Evolutionary conservation across 352 stramenopile species (phyloP).

Genomic region (Phytophthora agathidicida): DNA sequence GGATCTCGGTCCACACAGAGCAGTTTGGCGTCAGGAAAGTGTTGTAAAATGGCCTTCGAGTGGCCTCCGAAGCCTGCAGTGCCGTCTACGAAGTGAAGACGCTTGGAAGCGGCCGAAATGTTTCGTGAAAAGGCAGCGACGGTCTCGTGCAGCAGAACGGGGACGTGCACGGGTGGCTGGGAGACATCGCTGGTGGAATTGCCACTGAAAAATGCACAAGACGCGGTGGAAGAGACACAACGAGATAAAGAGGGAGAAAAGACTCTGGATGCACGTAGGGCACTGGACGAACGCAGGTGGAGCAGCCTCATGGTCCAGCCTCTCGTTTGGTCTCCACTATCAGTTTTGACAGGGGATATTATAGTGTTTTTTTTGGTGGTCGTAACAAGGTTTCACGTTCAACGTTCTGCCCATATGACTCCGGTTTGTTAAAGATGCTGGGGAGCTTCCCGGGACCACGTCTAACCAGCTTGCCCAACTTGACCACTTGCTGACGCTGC

Average conservation of each 20-base stretch:
- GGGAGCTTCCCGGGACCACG: too few relatives aligned
- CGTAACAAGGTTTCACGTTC: background rate
- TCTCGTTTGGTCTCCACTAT: conserved; percentile 13
- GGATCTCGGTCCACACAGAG: conserved; percentile 86
- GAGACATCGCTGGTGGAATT: background rate
- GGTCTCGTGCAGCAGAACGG: conserved; percentile 67
- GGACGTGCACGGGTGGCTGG: conserved; percentile 46
- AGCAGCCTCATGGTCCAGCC: conserved; percentile 13
- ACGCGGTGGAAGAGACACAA: background rate
- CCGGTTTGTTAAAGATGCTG: too few relatives aligned
- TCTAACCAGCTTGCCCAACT: too few relatives aligned
- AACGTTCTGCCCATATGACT: too few relatives aligned
- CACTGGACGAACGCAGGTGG: conserved; percentile 2
- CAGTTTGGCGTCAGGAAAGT: conserved; percentile 48
- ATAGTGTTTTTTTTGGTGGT: conserved; percentile 4
- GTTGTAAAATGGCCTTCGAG: conserved; percentile 61
- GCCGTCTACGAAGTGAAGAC: conserved; percentile 73
- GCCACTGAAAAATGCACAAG: conserved; percentile 5
- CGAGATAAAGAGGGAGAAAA: conserved; percentile 2
- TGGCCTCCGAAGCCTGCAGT: conserved; percentile 78
- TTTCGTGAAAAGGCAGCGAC: conserved; percentile 34
- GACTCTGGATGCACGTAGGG: background rate
- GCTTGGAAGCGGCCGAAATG: conserved; percentile 16
- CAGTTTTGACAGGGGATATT: conserved; percentile 15
- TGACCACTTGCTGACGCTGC: too few relatives aligned